Base-by-base conservation (phyloP, 2,329 filamentous ascomycete genomes). In the Ramularia collo-cygni region DNA sequence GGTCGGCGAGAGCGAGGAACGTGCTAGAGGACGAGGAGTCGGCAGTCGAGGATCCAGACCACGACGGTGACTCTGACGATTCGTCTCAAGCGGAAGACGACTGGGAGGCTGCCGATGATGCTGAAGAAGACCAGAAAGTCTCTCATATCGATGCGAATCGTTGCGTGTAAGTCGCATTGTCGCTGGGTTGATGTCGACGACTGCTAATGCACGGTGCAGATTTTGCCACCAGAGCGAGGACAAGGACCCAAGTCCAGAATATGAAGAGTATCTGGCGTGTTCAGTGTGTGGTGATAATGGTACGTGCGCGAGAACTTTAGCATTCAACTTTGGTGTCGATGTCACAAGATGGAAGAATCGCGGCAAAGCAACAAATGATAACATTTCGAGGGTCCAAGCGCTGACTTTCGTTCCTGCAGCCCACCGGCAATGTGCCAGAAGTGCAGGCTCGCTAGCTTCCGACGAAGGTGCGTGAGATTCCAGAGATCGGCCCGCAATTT, bases 181-280 rank as follows among this genome's bases (percentile, higher is more conserved):
- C 9, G 15, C 19, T 37, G 14, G 19, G 17, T 24, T 13, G n/a
- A 51, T 58, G 41, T 13, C 31, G 30, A 45, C 60, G 69, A 46
- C 64, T 43, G 42, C 44, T 37, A 40, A 51, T 35, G 12, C n/a
- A 12, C 10, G 37, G 48, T 36, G 63, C 65, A 83, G 87, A 50
- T 93, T 90, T 56, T 95, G 89, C 66, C 79, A 80, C 41, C 75
- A 86, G 60, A 81, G 85, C 50, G 86, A 93, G 64, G 84, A 92
- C 39, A 74, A 90, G 48, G 86, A 90, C 53, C 85, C 85, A 1
- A 80, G 76, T 48, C 83, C 85, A 50, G 85, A 89, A 49, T 92
- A 82, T 55, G 87, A 92, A 62, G 72, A 81, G 43, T 87, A 83
- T 60, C 69, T 95, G 44, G 69, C 80, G 37, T 95, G 90, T 63